phyloP scores from a whole-genome alignment of 2,329 filamentous ascomycete genomes.

The Exophiala oligosperma region DNA sequence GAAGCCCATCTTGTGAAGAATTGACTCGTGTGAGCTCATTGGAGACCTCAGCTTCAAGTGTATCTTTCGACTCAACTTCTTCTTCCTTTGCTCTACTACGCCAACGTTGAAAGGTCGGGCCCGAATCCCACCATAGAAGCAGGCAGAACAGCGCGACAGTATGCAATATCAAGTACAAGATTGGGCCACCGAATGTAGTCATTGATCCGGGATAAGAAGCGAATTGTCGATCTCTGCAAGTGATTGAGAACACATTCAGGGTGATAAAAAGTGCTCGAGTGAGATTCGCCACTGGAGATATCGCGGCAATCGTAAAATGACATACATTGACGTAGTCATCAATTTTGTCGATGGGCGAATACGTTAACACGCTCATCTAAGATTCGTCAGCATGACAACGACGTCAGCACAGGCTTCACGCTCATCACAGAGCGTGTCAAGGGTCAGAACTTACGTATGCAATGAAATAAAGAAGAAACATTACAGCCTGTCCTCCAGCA shows the following conservation, averaged over 20 bases:
- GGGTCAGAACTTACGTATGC: slow-evolving; percentile 48
- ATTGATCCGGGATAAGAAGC: slow-evolving; percentile 70
- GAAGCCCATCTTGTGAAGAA: slow-evolving; percentile 65
- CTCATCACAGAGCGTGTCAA: too few relatives aligned
- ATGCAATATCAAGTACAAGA: slow-evolving; percentile 78
- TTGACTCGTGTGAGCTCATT: slow-evolving; percentile 66
- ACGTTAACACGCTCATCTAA: slow-evolving; percentile 67
- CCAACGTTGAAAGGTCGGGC: slow-evolving; percentile 60
- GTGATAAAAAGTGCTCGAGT: slow-evolving; percentile 72
- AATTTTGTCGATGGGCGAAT: slow-evolving; percentile 67
- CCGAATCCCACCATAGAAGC: slow-evolving; percentile 79
- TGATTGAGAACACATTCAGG: slow-evolving; percentile 79
- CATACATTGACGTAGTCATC: slow-evolving; percentile 67
- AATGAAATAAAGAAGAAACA: slow-evolving; percentile 71
- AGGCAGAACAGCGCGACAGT: slow-evolving; percentile 68
- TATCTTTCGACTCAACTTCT: slow-evolving; percentile 38
- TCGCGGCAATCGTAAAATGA: slow-evolving; percentile 71
- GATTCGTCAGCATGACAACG: too few relatives aligned
- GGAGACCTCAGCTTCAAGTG: slow-evolving; percentile 60
- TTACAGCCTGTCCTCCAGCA: slow-evolving; percentile 70
- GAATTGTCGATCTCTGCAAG: slow-evolving; percentile 65
- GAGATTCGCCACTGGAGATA: slow-evolving; percentile 77
- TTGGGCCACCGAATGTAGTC: slow-evolving; percentile 76
- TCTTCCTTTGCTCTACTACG: slow-evolving; percentile 47
- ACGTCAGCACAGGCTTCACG: too few relatives aligned